A percentile compares a stretch with the other conserved stretches of the same genome.
Conservation (phyloP, 164 flowering plant species). For the Vitis rotundifolia region DNA sequence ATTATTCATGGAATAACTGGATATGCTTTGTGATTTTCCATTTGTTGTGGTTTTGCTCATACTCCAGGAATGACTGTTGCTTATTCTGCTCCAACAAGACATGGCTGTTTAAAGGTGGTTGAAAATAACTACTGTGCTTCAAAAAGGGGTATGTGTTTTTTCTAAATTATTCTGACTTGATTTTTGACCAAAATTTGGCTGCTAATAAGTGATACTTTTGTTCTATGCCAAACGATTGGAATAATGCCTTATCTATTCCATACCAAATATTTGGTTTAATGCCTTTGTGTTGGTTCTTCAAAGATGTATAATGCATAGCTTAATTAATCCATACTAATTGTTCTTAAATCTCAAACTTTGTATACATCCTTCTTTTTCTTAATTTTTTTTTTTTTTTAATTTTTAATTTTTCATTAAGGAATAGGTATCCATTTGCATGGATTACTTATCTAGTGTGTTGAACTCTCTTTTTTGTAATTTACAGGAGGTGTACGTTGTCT, state of each 20-base stretch:
- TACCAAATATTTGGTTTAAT: too few species aligned
- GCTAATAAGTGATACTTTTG: neutral
- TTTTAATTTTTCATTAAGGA: too few species aligned
- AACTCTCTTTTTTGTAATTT: neutral
- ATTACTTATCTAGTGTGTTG: neutral
- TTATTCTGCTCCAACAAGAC: constrained; percentile 76
- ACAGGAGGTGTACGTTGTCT: constrained; percentile 95
- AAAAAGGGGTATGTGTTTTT: constrained; percentile 62
- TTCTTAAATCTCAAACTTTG: too few species aligned
- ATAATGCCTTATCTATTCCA: too few species aligned
- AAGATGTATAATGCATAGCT: too few species aligned
- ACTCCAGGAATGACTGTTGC: constrained; percentile 77
- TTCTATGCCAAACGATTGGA: neutral
- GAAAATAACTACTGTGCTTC: constrained; percentile 97
- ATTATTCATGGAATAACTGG: neutral
- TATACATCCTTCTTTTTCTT: too few species aligned
- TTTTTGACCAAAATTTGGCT: neutral
- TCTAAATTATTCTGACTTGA: neutral
- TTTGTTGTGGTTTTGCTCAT: constrained; percentile 6
- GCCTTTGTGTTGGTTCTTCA: too few species aligned
- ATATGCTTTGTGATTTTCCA: neutral
- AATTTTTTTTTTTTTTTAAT: too few species aligned
- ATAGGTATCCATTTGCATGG: neutral
- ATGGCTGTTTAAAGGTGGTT: constrained; percentile 85
- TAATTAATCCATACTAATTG: too few species aligned